Base-by-base conservation (phyloP, 2,329 filamentous ascomycete species). In the Fusarium chlamydosporum region DNA sequence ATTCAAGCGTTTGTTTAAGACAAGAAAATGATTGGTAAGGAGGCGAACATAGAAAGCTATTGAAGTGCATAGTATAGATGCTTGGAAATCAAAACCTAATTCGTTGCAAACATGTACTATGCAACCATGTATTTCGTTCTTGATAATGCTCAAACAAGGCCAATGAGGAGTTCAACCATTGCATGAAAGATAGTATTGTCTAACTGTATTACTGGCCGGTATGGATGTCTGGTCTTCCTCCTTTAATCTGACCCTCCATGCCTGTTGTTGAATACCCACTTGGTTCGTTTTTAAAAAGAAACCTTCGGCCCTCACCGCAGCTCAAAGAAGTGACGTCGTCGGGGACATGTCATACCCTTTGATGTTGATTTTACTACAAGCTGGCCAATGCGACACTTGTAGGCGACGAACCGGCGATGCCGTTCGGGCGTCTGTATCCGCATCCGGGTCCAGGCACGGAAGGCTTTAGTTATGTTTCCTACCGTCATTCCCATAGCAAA, bases 1-100 rank as follows among this genome's bases (percentile, higher is more conserved):
- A 82, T 95, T 26, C 93, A 96, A 79, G 92, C 92, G 9, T 96
- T 96, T 83, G 89, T 88, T 56, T 92, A 82, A 57, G 34, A 6
- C 13, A 20, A 12, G 23, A 26, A 12, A 41, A 38, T 60, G 47
- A 64, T 61, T 70, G 31, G 54, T 45, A 62, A 60, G 61, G 60
- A 33, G 64, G 47, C 35, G 34, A 68, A 43, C 27, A 42, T 61
- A 54, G 29, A 61, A n/a, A 48, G 43, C 41, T 43, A 46, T 50
- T 55, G 55, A 45, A 37, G 48, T 35, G 40, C 51, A 68, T 64
- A 23, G 42, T 55, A 57, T 48, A 54, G 40, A 70, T 70, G 67
- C 56, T 70, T 70, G 50, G 63, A 68, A 70, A 70, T 55, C 51
- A 70, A 60, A 45, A 47, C 54, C 47, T 61, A 2, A 37, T n/a